Conservation (phyloP, 2,329 filamentous ascomycete species). For the Exophiala xenobiotica region DNA sequence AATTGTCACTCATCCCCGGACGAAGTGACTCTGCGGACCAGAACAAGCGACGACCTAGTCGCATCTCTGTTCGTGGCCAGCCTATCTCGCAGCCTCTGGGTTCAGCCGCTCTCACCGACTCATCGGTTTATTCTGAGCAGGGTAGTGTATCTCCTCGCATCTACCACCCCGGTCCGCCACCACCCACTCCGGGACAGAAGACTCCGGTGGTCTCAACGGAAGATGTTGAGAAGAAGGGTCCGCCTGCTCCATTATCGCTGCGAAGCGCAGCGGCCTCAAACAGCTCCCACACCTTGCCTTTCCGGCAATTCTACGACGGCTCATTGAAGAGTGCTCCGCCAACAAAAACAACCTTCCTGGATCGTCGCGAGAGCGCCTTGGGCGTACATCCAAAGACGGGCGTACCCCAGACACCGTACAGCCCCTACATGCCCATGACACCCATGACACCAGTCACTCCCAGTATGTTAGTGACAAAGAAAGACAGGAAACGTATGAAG, state of each 20-base stretch:
- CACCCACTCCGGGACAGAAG: conserved; percentile 47
- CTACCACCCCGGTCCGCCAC: conserved; percentile 57
- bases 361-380: conserved; percentile 39
- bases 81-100: conserved; percentile 58
- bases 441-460: conserved; percentile 49
- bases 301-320: conserved; percentile 45
- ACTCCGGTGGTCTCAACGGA: conserved; percentile 1
- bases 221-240: conserved; percentile 12
- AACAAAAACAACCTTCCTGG: conserved; percentile 51
- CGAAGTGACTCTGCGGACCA: conserved; percentile 40
- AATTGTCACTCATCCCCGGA: conserved; percentile 44
- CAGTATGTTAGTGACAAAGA: conserved; percentile 43
- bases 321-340: conserved; percentile 42
- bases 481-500: conserved; percentile 44
- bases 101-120: conserved; percentile 46
- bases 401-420: conserved; percentile 48
- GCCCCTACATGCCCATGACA: conserved; percentile 52
- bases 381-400: conserved; percentile 45
- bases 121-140: conserved; percentile 48
- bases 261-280: conserved; percentile 24
- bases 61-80: conserved; percentile 51
- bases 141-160: conserved; percentile 58
- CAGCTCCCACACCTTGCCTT: conserved; percentile 41
- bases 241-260: conserved; percentile 15
- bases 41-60: conserved; percentile 46